Conservation (phyloP, 495 filamentous ascomycete genomes). For the Hyaloscypha finlandica region DNA sequence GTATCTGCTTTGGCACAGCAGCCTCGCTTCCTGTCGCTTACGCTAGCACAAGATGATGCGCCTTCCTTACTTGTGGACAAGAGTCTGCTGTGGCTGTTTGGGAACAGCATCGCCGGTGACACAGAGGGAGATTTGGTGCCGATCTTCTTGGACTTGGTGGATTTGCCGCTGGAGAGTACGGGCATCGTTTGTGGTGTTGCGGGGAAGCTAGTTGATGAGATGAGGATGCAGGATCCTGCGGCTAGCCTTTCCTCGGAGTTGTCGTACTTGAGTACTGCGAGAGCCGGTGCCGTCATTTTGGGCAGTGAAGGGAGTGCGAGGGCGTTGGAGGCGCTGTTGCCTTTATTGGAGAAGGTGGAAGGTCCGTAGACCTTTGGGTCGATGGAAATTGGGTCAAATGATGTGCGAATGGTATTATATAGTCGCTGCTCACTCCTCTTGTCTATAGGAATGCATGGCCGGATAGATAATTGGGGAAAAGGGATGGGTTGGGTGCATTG, state of each 20-base stretch:
- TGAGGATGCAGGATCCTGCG: constrained; percentile 28
- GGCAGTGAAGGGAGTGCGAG: constrained; percentile 66
- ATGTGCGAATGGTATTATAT: background rate
- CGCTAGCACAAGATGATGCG: constrained; percentile 80
- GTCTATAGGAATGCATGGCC: background rate
- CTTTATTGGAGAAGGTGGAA: constrained; percentile 36
- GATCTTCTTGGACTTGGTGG: constrained; percentile 82
- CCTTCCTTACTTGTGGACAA: constrained; percentile 83
- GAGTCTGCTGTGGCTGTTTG: constrained; percentile 64
- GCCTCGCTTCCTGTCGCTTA: constrained; percentile 83
- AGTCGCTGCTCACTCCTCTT: background rate
- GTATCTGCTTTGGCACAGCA: constrained; percentile 69
- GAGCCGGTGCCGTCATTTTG: constrained; percentile 89
- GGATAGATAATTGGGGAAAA: constrained; percentile 1
- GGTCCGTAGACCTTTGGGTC: background rate
- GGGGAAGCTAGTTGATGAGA: constrained; percentile 66
- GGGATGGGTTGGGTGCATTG: background rate
- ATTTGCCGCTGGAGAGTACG: constrained; percentile 83
- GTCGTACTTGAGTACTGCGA: constrained; percentile 85
- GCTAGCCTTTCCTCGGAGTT: constrained; percentile 67
- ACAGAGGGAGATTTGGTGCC: constrained; percentile 82
- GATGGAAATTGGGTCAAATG: background rate
- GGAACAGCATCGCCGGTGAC: constrained; percentile 72
- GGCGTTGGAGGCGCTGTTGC: constrained; percentile 69
- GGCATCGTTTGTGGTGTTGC: constrained; percentile 95